These are phyloP conservation scores for Juglanconis sp. DNA, from an alignment of 2,329 filamentous ascomycete genomes.

Conservation along the genomic window DNA sequence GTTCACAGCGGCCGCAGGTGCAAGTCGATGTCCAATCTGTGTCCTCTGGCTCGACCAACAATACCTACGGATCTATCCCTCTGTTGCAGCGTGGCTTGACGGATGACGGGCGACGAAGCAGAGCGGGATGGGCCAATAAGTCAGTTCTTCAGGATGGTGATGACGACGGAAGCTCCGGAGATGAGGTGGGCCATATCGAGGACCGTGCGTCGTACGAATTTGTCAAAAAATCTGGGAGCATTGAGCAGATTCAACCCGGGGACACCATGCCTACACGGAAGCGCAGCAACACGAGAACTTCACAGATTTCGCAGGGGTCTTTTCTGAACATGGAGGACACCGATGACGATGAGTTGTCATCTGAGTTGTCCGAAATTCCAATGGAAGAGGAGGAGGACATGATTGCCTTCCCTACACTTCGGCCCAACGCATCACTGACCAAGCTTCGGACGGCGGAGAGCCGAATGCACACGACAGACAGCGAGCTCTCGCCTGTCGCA, in stretches of 20 bases:
- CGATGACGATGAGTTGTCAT: slow-evolving; percentile 58
- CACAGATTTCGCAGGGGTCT: slow-evolving; percentile 30
- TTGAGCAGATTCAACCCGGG: slow-evolving; percentile 40
- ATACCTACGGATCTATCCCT: slow-evolving; percentile 75
- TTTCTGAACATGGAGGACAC: slow-evolving; percentile 44
- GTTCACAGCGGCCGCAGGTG: slow-evolving; percentile 24
- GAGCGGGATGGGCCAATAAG: slow-evolving; percentile 50
- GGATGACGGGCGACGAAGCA: slow-evolving; percentile 45
- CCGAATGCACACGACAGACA: slow-evolving; percentile 22
- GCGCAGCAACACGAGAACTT: background rate
- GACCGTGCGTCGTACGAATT: slow-evolving; percentile 51
- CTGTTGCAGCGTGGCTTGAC: slow-evolving; percentile 66
- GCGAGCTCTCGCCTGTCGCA: slow-evolving; percentile 43
- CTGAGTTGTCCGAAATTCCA: slow-evolving; percentile 56
- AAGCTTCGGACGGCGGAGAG: slow-evolving; percentile 22
- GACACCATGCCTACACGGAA: slow-evolving; percentile 25
- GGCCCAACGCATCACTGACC: slow-evolving; percentile 14
- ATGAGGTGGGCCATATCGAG: slow-evolving; percentile 22
- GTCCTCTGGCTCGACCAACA: slow-evolving; percentile 60
- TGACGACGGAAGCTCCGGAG: slow-evolving; percentile 25
- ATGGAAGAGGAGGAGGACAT: slow-evolving; percentile 30
- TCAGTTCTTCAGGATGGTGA: slow-evolving; percentile 53
- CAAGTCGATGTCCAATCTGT: slow-evolving; percentile 44
- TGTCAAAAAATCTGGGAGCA: slow-evolving; percentile 50
- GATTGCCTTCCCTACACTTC: slow-evolving; percentile 27